Percentiles rank a stretch among this genome's conserved stretches.
These are phyloP conservation scores for Yarrowia sp. DNA, from an alignment of 805 yeast genomes.

Conservation along the genomic window DNA sequence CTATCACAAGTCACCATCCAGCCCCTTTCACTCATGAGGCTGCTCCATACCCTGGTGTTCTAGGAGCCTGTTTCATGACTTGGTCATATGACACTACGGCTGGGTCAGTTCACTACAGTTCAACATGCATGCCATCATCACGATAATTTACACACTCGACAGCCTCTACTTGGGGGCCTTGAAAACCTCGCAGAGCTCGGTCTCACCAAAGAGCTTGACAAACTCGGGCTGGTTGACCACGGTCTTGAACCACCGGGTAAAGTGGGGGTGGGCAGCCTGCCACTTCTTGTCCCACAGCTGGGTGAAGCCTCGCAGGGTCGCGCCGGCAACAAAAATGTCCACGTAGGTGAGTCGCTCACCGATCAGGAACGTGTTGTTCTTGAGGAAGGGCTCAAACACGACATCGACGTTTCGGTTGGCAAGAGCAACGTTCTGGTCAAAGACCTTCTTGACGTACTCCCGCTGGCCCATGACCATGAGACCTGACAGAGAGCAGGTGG, in stretches of 20 bases:
- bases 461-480: slow-evolving; percentile 57
- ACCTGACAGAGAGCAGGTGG: slow-evolving; percentile 49
- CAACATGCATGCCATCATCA: background rate
- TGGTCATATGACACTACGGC: too few species aligned
- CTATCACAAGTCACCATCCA: too few species aligned
- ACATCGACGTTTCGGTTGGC: slow-evolving; percentile 42
- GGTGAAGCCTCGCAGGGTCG: slow-evolving; percentile 53
- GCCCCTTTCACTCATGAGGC: too few species aligned
- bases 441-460: slow-evolving; percentile 74
- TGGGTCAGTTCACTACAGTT: background rate
- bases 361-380: slow-evolving; percentile 61
- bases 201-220: slow-evolving; percentile 47
- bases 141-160: background rate
- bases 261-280: slow-evolving; percentile 59
- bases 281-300: slow-evolving; percentile 60
- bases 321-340: slow-evolving; percentile 55
- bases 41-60: too few species aligned
- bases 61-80: too few species aligned
- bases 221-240: slow-evolving; percentile 46
- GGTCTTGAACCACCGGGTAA: slow-evolving; percentile 70
- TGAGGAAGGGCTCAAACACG: slow-evolving; percentile 53
- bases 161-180: background rate
- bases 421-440: slow-evolving; percentile 43
- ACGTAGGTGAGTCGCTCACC: slow-evolving; percentile 66
- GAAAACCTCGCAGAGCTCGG: slow-evolving; percentile 5